These are phyloP conservation scores for Crithidia mellificae DNA, from an alignment of 208 protist genomes.

Conservation along the genomic window DNA sequence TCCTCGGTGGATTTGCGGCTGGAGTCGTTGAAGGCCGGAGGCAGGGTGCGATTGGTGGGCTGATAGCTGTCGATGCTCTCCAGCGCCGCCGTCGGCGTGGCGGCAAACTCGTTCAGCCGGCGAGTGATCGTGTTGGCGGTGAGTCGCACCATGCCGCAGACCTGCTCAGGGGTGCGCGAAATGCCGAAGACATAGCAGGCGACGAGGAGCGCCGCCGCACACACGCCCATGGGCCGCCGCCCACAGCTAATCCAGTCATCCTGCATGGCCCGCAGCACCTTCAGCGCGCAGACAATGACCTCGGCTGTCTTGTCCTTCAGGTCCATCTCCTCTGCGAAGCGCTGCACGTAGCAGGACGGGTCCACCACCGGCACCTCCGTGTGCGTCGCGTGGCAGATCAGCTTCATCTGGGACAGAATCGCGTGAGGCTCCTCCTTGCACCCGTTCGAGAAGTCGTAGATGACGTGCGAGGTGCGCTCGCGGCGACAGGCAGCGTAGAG, in stretches of 20 bases:
- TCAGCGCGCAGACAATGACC: slow-evolving; percentile 84
- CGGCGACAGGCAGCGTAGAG: slow-evolving; percentile 85
- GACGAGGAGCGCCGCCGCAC: slow-evolving; percentile 86
- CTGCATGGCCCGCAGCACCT: slow-evolving; percentile 87
- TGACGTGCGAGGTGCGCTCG: slow-evolving; percentile 85
- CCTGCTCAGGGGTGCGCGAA: slow-evolving; percentile 74
- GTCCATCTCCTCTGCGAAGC: slow-evolving; percentile 88
- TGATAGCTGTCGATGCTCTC: slow-evolving; percentile 83
- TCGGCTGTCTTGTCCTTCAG: slow-evolving; percentile 62
- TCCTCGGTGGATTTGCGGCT: slow-evolving; percentile 55
- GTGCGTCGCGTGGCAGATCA: slow-evolving; percentile 77
- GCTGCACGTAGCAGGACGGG: slow-evolving; percentile 81
- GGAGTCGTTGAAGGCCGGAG: slow-evolving; percentile 68
- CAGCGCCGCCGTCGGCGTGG: slow-evolving; percentile 67
- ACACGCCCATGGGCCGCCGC: slow-evolving; percentile 88
- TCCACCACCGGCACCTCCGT: slow-evolving; percentile 86
- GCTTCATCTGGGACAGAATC: slow-evolving; percentile 77
- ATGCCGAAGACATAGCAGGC: slow-evolving; percentile 88
- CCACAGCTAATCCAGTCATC: slow-evolving; percentile 92
- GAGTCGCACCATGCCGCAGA: slow-evolving; percentile 87
- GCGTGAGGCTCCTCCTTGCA: slow-evolving; percentile 55
- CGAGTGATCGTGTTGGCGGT: slow-evolving; percentile 75
- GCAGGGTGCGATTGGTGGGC: slow-evolving; percentile 56
- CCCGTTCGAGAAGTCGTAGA: slow-evolving; percentile 86
- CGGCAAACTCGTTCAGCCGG: slow-evolving; percentile 86